Evolutionary conservation across 805 yeast species (phyloP), one percentile per base, ranked within the genome.

Genomic region (Metschnikowia drakensbergensis): DNA sequence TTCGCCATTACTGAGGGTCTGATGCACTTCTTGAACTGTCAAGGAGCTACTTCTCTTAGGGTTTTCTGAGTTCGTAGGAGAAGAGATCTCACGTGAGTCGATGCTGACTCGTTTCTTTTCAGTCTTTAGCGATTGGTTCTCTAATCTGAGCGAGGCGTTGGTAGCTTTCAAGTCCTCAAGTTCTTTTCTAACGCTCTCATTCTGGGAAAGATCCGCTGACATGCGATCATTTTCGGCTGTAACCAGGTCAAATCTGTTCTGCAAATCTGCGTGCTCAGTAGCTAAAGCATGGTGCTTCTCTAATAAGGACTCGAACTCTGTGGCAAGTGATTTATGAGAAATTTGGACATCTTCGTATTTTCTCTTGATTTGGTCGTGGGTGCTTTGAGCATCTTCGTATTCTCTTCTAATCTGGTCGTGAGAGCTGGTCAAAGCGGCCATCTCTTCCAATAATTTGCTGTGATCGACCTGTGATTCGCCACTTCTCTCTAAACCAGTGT

Each of bases 71-170:
- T 41, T 30, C 11, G 37, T 11, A n/a, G 39, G 38, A 10, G 39
- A 35, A 17, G 39, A 42, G 3, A 35, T 22, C 5, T 27, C 46
- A 13, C 46, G 39, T n/a, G 45, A 42, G 35, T 28, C 39, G 6
- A 28, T 13, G 7, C 38, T 34, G 17, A 10, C 22, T 33, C 45
- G 32, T 27, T 13, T 34, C 28, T 34, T 42, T 42, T 42, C 45
- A 36, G 57, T 62, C 55, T 69, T 71, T 51, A 72, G 60, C 5
- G 70, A 59, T 50, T 69, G 71, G 46, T 66, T 69, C 46, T 71
- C 76, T 42, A 69, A 61, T 40, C 71, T 59, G 40, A 72, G 63
- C 17, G 67, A 61, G 4, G 75, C 68, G 42, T 60, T 63, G 5
- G 60, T 47, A 3, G 69, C 41, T 42, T 65, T 68, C 47, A 69